A percentile compares a stretch with the other conserved stretches of the same genome.
Conservation (phyloP, 768 basidiomycete genomes). For the Boletus reticuloceps region DNA sequence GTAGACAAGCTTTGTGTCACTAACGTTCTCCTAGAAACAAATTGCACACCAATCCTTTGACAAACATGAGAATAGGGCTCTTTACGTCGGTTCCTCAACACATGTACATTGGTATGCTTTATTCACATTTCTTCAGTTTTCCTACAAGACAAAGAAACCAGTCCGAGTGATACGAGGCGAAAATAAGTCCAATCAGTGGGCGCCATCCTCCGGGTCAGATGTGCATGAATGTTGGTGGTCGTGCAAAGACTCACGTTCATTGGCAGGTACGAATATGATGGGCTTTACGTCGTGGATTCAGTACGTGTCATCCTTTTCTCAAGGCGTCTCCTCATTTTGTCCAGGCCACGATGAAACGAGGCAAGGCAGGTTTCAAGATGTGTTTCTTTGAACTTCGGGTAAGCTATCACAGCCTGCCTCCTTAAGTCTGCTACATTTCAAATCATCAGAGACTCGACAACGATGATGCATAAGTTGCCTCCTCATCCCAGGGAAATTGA, state of each 20-base stretch:
- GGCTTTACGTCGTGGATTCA: conserved; percentile 28
- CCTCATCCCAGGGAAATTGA: conserved; percentile 1
- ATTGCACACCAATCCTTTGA: conserved; percentile 24
- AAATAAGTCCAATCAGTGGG: conserved; percentile 8
- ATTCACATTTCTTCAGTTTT: conserved; percentile 24
- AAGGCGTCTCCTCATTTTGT: conserved; percentile 1
- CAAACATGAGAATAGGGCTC: conserved; percentile 15
- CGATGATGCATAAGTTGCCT: neutral
- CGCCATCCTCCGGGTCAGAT: conserved; percentile 6
- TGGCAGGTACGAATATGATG: conserved; percentile 32
- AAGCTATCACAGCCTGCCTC: neutral
- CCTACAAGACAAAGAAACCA: conserved; percentile 26
- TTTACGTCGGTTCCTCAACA: conserved; percentile 10
- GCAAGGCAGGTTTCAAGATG: conserved; percentile 22
- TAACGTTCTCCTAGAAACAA: conserved; percentile 20
- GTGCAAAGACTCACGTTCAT: neutral
- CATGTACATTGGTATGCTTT: neutral
- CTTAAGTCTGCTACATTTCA: neutral
- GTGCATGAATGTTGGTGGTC: neutral
- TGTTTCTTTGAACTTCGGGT: conserved; percentile 31
- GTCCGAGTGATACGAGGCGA: conserved; percentile 40
- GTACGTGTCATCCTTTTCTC: conserved; percentile 10
- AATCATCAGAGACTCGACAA: conserved; percentile 17
- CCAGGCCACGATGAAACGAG: conserved; percentile 15
- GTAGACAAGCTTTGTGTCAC: neutral